phyloP scores from a whole-genome alignment of 106 monocot species.

The Apostasia shenzhenica region DNA sequence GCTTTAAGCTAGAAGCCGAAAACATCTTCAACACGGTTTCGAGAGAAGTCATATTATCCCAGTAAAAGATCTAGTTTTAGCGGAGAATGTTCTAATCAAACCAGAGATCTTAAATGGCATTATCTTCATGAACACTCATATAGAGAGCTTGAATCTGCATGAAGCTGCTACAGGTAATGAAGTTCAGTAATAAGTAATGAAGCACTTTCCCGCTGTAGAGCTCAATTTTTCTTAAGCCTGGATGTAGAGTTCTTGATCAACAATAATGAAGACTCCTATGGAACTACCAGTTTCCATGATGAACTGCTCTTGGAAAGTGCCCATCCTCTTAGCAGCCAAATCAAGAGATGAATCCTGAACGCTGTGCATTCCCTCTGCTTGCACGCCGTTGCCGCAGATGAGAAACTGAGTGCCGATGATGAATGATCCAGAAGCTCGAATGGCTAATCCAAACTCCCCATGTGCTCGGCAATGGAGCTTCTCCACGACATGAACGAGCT shows the following conservation, averaged over 20 bases:
- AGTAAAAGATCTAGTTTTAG: no score
- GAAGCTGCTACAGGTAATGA: no score
- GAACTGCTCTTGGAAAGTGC: constrained; percentile 81
- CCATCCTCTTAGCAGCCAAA: constrained; percentile 38
- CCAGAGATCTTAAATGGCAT: no score
- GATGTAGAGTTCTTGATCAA: constrained; percentile 73
- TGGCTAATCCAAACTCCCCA: constrained; percentile 41
- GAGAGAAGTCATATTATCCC: no score
- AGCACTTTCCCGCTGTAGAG: no score
- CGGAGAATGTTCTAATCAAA: no score
- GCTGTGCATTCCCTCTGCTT: constrained; percentile 79
- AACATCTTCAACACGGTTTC: no score
- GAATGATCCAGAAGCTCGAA: constrained; percentile 81
- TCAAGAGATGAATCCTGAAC: constrained; percentile 60
- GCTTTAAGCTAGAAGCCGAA: no score
- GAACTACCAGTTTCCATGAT: constrained; percentile 49
- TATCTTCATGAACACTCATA: no score
- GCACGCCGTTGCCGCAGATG: constrained; percentile 71
- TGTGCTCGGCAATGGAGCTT: constrained; percentile 84
- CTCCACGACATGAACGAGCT: constrained; percentile 85
- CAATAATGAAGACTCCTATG: constrained; percentile 55
- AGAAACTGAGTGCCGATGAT: constrained; percentile 75
- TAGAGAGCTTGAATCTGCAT: no score
- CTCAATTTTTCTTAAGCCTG: constrained; percentile 8
- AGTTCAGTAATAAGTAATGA: no score